Base-by-base conservation (phyloP, 148 eudicot genomes). In the Polygonum aviculare region DNA sequence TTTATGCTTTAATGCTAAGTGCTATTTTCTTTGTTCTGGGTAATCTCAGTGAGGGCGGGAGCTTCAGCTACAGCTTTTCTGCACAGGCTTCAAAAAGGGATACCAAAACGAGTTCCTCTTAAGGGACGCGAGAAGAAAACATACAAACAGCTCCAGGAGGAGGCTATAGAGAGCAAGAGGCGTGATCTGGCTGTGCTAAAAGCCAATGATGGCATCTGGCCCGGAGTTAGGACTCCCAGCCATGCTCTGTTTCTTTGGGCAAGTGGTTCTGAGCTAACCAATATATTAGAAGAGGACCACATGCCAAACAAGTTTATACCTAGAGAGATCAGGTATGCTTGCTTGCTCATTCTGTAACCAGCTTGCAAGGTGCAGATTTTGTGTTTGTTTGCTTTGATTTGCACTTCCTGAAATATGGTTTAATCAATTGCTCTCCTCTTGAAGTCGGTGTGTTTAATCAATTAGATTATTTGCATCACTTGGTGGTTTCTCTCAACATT, bases 251-350 rank as follows among this genome's bases (percentile, higher is more conserved):
- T 93, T 85, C 88, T 89, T 73, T 93, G 98, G 98, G 98, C 97
- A 55, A 84, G 98, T 76, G 98, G 98, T 75, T 87, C 97, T 71
- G 98, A 93, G 86, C 79, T 91, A 55, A 91, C 98, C 7, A 78
- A 86, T 22, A 78, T 93, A 73, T 81, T 91, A 80, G 96, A 93
- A 85, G 83, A 80, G 72, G 98, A 93, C 76, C 92, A 89, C 82
- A 89, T 93, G 98, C 98, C 98, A 48, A 93, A 91, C 82, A 91
- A 86, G 83, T 91, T 22, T 72, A 91, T 93, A 74, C 96, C 98
- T 0, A 89, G 88, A 83, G 86, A 88, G 76, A 81, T 93, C 50
- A 88, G 98, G 97, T 91, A 85, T 12, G 44, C 72, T 75, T 6
- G 15, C 3, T 40, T 60, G 21, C 1, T 36, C 38, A 36, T 67